phyloP scores from a whole-genome alignment of 768 basidiomycete genomes.

The Psilocybe cubensis region DNA sequence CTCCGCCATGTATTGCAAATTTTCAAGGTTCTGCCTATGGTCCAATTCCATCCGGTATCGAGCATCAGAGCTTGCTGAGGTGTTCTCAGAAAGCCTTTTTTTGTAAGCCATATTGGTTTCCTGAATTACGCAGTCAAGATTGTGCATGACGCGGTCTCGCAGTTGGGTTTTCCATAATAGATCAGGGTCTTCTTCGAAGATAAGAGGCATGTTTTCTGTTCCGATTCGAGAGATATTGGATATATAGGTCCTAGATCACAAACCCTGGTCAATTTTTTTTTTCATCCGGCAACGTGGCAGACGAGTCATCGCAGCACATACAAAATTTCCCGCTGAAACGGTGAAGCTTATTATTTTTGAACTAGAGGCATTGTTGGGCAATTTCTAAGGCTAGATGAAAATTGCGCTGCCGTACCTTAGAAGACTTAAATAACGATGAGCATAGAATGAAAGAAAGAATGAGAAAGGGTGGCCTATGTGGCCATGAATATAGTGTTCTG shows the following conservation, averaged over 20 bases:
- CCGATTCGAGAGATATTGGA: background rate
- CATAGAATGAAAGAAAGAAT: constrained; percentile 3
- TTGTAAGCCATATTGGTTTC: constrained; percentile 24
- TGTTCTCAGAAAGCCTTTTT: constrained; percentile 16
- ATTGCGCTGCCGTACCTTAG: background rate
- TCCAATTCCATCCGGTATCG: constrained; percentile 24
- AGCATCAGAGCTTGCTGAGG: constrained; percentile 10
- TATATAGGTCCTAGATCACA: background rate
- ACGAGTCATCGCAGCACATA: background rate
- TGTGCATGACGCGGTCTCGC: constrained; percentile 27
- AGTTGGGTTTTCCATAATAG: constrained; percentile 23
- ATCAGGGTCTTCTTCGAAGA: constrained; percentile 9
- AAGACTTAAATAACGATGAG: background rate
- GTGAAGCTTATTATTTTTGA: background rate
- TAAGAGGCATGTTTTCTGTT: constrained; percentile 3
- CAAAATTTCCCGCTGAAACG: background rate
- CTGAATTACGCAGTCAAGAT: constrained; percentile 24
- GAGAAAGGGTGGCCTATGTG: constrained; percentile 8
- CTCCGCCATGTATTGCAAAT: constrained; percentile 23
- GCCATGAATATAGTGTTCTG: background rate
- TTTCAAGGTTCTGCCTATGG: constrained; percentile 22
- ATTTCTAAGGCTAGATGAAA: background rate
- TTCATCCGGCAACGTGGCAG: background rate
- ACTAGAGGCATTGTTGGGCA: background rate
- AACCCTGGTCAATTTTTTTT: background rate